phyloP scores from a whole-genome alignment of 1,284 basidiomycete species.

The Malassezia psittaci region DNA sequence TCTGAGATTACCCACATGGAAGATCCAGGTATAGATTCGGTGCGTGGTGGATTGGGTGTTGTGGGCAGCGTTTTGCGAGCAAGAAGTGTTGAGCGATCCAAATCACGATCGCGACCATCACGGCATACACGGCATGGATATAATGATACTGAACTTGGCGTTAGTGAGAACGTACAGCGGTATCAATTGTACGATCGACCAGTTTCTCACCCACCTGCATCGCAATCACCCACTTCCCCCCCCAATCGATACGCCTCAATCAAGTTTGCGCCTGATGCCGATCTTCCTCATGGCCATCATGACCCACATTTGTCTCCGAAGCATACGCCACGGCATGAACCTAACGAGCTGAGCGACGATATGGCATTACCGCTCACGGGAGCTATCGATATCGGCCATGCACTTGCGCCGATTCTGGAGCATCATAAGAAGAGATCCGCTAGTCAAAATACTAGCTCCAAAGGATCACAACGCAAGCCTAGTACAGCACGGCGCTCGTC shows the following conservation, averaged over 20 bases:
- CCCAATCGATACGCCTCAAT: slow-evolving; percentile 15
- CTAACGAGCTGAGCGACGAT: not conserved
- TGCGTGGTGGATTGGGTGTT: slow-evolving; percentile 44
- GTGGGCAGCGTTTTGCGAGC: slow-evolving; percentile 44
- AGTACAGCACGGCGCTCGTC: not conserved
- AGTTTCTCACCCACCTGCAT: slow-evolving; percentile 17
- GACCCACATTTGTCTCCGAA: not conserved
- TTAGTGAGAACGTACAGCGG: slow-evolving; percentile 21
- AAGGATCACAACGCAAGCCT: not conserved
- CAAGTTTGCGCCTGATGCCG: slow-evolving; percentile 23
- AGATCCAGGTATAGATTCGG: slow-evolving; percentile 45
- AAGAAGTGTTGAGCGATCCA: slow-evolving; percentile 32
- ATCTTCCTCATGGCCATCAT: slow-evolving; percentile 29
- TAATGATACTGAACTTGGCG: slow-evolving; percentile 9
- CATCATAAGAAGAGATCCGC: not conserved
- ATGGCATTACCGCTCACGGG: not conserved
- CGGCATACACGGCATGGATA: slow-evolving; percentile 9
- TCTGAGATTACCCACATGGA: slow-evolving; percentile 25
- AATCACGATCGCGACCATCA: slow-evolving; percentile 1
- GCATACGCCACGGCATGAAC: slow-evolving; percentile 20
- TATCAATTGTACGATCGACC: slow-evolving; percentile 42
- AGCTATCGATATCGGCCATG: not conserved
- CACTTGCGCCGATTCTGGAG: slow-evolving; percentile 13
- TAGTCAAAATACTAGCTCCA: not conserved
- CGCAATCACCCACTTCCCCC: not conserved